Conservation (phyloP, 306 rosid species). For the Castanea mollissima region DNA sequence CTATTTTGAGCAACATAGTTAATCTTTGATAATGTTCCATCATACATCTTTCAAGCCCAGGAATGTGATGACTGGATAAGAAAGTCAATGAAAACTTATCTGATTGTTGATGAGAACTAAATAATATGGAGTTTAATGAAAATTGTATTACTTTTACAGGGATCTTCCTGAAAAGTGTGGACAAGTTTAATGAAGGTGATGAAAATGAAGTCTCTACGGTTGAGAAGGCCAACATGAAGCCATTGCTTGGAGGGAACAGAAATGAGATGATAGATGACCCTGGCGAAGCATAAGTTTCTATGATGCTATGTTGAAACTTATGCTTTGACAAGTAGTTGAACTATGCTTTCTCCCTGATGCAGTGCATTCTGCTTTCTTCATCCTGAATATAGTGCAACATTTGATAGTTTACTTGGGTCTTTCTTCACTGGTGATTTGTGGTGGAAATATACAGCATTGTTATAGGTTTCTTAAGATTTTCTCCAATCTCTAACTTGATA, state of each 20-base stretch:
- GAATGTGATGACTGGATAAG: neutral
- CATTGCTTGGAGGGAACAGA: constrained; percentile 54
- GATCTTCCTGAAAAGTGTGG: constrained; percentile 53
- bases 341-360: neutral
- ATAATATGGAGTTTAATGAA: neutral
- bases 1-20: too few species aligned
- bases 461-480: neutral
- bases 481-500: neutral
- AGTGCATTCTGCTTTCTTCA: neutral
- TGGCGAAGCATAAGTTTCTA: constrained; percentile 33
- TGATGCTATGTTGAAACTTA: neutral
- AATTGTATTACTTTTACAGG: constrained; percentile 43
- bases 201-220: constrained; percentile 33
- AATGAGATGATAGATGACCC: constrained; percentile 20
- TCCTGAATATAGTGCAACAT: neutral
- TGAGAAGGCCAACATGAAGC: constrained; percentile 40
- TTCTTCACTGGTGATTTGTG: constrained; percentile 19
- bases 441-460: neutral
- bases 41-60: neutral
- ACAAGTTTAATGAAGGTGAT: constrained; percentile 32
- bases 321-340: neutral
- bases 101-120: neutral
- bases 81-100: constrained; percentile 5
- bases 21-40: neutral
- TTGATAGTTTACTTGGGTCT: constrained; percentile 10